These are phyloP conservation scores for Ambrosia artemisiifolia DNA, from an alignment of 129 eudicot genomes.

Conservation along the genomic window DNA sequence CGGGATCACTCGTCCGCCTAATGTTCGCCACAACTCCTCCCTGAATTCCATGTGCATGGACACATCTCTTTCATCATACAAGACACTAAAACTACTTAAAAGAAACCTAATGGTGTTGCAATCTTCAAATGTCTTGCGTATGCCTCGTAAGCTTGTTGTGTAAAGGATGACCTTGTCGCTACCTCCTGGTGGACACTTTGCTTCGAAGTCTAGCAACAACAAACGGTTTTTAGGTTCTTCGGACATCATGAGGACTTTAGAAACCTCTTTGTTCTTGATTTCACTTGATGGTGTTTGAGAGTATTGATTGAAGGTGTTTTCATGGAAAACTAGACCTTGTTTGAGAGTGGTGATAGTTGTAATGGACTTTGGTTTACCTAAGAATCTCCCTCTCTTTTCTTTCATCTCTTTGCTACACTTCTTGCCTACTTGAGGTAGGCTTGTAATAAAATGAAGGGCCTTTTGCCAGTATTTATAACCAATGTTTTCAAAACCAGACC, in stretches of 20 bases:
- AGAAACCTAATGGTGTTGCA: conserved; percentile 57
- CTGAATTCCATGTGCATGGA: conserved; percentile 80
- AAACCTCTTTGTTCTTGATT: conserved; percentile 34
- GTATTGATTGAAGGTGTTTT: conserved; percentile 13
- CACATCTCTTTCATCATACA: conserved; percentile 61
- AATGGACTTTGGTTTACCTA: conserved; percentile 38
- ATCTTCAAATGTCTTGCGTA: conserved; percentile 81
- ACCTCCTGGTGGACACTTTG: conserved; percentile 71
- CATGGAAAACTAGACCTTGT: conserved; percentile 38
- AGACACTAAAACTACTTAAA: conserved; percentile 50
- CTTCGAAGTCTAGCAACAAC: conserved; percentile 36
- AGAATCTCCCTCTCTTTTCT: conserved; percentile 47
- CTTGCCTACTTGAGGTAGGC: conserved; percentile 17
- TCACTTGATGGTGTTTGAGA: conserved; percentile 20
- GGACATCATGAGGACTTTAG: not conserved
- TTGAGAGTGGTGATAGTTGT: conserved; percentile 35
- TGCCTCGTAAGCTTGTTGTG: conserved; percentile 86
- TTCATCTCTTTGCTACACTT: conserved; percentile 36
- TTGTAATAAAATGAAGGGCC: not conserved
- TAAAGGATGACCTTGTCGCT: conserved; percentile 54
- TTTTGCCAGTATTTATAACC: not conserved
- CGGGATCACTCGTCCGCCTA: conserved; percentile 58
- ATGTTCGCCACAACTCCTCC: conserved; percentile 74
- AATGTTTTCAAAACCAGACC: no score
- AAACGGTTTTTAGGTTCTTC: not conserved